These are phyloP conservation scores for Smallanthus sonchifolius DNA, from an alignment of 129 eudicot species.

Conservation along the genomic window DNA sequence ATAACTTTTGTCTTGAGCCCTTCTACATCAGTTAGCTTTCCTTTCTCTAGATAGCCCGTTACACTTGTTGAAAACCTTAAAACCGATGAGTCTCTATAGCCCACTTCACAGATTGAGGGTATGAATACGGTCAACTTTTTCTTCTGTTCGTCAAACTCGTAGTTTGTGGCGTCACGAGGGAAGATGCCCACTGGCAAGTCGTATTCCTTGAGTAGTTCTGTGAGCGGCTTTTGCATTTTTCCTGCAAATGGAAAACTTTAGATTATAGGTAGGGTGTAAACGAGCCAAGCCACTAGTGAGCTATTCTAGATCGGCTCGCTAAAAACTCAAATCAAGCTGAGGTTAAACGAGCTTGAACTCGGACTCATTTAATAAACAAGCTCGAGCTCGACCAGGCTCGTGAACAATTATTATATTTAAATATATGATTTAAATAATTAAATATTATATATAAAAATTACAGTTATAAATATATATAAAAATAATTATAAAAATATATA, in stretches of 20 bases:
- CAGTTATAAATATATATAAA: too few relatives aligned
- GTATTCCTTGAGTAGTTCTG: conserved; percentile 74
- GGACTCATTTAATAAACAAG: too few relatives aligned
- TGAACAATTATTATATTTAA: too few relatives aligned
- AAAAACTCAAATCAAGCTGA: too few relatives aligned
- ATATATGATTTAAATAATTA: too few relatives aligned
- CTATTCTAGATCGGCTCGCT: too few relatives aligned
- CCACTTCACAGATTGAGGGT: conserved; percentile 82
- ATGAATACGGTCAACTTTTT: conserved; percentile 68
- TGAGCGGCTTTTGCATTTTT: conserved; percentile 78
- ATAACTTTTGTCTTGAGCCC: conserved; percentile 87
- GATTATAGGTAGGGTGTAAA: too few relatives aligned
- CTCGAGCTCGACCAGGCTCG: too few relatives aligned
- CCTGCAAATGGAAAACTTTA: conserved; percentile 30
- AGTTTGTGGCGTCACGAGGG: conserved; percentile 90
- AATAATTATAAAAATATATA: too few relatives aligned
- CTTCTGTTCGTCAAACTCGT: conserved; percentile 81
- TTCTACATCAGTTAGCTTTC: conserved; percentile 72
- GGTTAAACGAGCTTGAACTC: too few relatives aligned
- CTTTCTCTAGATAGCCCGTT: conserved; percentile 80
- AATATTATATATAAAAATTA: too few relatives aligned
- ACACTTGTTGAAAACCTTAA: conserved; percentile 64
- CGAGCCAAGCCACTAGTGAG: too few relatives aligned
- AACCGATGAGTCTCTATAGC: conserved; percentile 80
- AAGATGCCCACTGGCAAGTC: conserved; percentile 74